These are phyloP conservation scores for Trametes polyzona DNA, from an alignment of 1,284 basidiomycete genomes.

Conservation along the genomic window DNA sequence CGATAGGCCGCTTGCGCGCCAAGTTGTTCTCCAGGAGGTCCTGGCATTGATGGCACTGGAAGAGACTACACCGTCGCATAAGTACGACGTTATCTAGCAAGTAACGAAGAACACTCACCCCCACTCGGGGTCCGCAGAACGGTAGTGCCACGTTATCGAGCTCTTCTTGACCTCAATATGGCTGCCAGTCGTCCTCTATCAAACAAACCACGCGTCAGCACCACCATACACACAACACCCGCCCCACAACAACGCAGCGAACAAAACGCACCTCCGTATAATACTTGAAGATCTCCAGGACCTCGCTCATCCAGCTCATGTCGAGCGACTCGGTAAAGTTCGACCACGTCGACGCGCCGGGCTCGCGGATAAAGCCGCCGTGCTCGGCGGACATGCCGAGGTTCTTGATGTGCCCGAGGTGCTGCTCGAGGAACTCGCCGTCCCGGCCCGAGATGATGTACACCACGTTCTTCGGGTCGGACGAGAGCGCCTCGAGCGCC, in stretches of 20 bases:
- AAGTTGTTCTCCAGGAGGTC: conserved; percentile 94
- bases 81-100: conserved; percentile 11
- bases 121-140: conserved; percentile 93
- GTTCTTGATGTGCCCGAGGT: conserved; percentile 83
- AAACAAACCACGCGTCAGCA: conserved; percentile 20
- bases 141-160: conserved; percentile 98
- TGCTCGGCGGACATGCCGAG: conserved; percentile 97
- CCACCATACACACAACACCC: neutral
- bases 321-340: conserved; percentile 92
- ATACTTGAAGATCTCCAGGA: conserved; percentile 94
- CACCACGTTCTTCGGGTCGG: conserved; percentile 88
- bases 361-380: conserved; percentile 89
- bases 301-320: conserved; percentile 98
- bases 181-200: conserved; percentile 85
- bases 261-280: conserved; percentile 90
- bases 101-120: conserved; percentile 60
- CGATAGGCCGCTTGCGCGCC: conserved; percentile 86
- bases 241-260: conserved; percentile 14
- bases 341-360: conserved; percentile 70
- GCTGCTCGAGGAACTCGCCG: conserved; percentile 87
- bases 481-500: conserved; percentile 73
- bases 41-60: conserved; percentile 96
- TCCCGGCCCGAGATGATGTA: conserved; percentile 99
- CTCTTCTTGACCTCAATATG: conserved; percentile 97
- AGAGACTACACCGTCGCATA: conserved; percentile 57